A percentile compares a stretch with the other conserved stretches of the same genome.
These are phyloP conservation scores for Phytophthora meadii DNA, from an alignment of 352 stramenopile species.

Conservation along the genomic window DNA sequence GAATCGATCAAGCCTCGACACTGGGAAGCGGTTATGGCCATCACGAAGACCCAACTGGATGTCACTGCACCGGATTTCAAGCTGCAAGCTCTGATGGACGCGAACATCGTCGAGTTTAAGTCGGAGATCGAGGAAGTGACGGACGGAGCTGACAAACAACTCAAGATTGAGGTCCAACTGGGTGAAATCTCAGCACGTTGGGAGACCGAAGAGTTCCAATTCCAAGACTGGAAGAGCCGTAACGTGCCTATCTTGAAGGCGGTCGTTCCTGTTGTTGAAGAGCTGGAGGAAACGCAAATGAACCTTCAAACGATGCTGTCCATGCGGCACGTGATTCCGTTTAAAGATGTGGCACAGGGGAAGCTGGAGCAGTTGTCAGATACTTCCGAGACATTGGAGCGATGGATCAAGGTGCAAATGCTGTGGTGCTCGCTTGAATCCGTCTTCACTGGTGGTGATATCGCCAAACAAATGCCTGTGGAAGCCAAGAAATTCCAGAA, in stretches of 20 bases:
- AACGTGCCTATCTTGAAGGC: slow-evolving; percentile 97
- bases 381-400: slow-evolving; percentile 97
- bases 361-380: slow-evolving; percentile 95
- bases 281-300: slow-evolving; percentile 98
- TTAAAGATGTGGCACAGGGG: slow-evolving; percentile 95
- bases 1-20: slow-evolving; percentile 96
- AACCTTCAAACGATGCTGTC: slow-evolving; percentile 98
- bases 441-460: slow-evolving; percentile 98
- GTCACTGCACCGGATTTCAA: slow-evolving; percentile 96
- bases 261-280: slow-evolving; percentile 96
- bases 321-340: slow-evolving; percentile 97
- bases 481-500: slow-evolving; percentile 99
- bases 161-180: slow-evolving; percentile 97
- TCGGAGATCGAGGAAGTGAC: slow-evolving; percentile 98
- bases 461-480: slow-evolving; percentile 98
- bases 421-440: slow-evolving; percentile 98
- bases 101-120: slow-evolving; percentile 91
- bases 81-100: slow-evolving; percentile 95
- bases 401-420: slow-evolving; percentile 99
- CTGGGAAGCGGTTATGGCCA: slow-evolving; percentile 97
- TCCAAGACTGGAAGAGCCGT: slow-evolving; percentile 94
- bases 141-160: slow-evolving; percentile 97
- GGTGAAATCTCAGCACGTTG: slow-evolving; percentile 95
- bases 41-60: slow-evolving; percentile 93
- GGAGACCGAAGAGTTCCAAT: slow-evolving; percentile 96